Conservation (phyloP, 139 green algal species). For the Desmodesmus armatus region DNA sequence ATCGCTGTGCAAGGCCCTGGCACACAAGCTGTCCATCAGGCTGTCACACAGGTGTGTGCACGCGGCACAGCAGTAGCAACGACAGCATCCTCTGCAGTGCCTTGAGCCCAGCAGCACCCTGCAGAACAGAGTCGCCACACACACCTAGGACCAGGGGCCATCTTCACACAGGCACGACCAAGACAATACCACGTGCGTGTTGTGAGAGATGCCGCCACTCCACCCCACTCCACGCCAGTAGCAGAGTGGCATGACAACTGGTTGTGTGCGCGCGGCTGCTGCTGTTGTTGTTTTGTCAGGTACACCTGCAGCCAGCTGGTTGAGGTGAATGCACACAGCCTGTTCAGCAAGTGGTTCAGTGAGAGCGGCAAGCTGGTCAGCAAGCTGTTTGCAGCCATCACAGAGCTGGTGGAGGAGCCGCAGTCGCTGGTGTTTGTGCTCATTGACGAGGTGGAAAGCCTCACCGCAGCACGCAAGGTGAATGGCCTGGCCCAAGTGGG, state of each 20-base stretch:
- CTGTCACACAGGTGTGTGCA: conserved; percentile 60
- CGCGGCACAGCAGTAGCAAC: background rate
- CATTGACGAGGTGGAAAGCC: conserved; percentile 93
- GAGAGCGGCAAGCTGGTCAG: conserved; percentile 91
- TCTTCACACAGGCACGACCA: too few relatives aligned
- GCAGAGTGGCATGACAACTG: too few relatives aligned
- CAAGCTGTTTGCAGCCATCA: conserved; percentile 88
- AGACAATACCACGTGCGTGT: too few relatives aligned
- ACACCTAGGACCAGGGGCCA: too few relatives aligned
- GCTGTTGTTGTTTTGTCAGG: conserved; percentile 54
- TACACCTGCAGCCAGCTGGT: conserved; percentile 81
- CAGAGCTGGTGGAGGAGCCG: conserved; percentile 89
- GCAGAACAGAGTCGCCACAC: too few relatives aligned
- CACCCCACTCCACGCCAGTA: too few relatives aligned
- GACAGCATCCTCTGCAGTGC: too few relatives aligned
- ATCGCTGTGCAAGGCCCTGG: conserved; percentile 84
- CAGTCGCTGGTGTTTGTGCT: conserved; percentile 95
- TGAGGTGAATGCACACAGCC: conserved; percentile 96
- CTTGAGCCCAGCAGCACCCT: too few relatives aligned
- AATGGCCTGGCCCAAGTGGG: too few relatives aligned
- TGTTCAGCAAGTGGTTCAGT: conserved; percentile 97
- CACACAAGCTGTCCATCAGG: conserved; percentile 67
- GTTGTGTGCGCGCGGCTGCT: background rate
- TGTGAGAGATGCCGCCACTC: too few relatives aligned
- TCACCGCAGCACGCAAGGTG: conserved; percentile 84